Evolutionary conservation across 73 alveolate species (phyloP).

Genomic region (Loxodes magnus): DNA sequence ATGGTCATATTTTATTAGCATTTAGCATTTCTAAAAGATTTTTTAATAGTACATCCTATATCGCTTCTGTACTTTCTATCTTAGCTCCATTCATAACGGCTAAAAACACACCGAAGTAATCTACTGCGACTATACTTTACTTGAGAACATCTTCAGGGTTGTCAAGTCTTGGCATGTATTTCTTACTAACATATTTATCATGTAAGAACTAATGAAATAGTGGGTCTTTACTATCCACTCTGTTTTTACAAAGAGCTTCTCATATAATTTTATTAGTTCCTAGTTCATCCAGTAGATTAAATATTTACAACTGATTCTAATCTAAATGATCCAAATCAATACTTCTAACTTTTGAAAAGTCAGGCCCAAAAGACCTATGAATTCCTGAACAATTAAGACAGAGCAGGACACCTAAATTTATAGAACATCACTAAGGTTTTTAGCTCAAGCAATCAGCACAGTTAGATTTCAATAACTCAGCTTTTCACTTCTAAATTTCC

Average conservation of each 20-base stretch:
- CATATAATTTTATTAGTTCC: too few species aligned
- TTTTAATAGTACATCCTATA: too few species aligned
- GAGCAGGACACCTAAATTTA: constrained; percentile 59
- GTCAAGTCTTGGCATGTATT: neutral
- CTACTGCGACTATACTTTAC: neutral
- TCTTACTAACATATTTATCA: neutral
- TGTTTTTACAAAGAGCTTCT: too few species aligned
- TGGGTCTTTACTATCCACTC: too few species aligned
- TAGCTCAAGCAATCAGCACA: constrained; percentile 10
- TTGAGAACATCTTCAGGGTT: neutral
- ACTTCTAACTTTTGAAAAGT: constrained; percentile 53
- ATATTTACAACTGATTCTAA: too few species aligned
- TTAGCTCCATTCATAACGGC: constrained; percentile 8
- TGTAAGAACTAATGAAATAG: too few species aligned
- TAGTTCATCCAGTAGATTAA: too few species aligned
- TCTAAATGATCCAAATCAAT: constrained; percentile 41
- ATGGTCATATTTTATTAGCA: too few species aligned
- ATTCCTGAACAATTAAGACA: constrained; percentile 68
- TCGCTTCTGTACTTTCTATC: too few species aligned
- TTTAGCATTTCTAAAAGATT: too few species aligned
- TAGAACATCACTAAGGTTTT: constrained; percentile 2
- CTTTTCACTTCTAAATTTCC: too few species aligned
- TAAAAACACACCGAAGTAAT: neutral
- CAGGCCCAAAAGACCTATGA: constrained; percentile 60
- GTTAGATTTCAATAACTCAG: too few species aligned